Evolutionary conservation across 805 yeast genomes (phyloP), one percentile per base, ranked within the genome.

Genomic region (Candida vartiovaarae): DNA sequence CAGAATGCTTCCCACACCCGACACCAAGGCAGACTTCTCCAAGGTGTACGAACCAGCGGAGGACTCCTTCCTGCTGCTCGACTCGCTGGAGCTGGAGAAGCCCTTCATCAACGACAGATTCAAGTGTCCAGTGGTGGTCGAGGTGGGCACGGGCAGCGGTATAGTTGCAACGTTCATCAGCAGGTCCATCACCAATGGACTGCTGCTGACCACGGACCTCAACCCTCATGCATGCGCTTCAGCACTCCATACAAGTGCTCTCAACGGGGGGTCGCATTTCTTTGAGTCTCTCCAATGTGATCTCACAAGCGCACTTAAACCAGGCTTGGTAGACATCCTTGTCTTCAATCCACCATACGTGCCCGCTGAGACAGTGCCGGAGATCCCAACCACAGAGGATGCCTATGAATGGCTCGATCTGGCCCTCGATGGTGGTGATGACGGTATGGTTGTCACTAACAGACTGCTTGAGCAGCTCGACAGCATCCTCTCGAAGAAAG

Each of bases 321-420:
- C 57, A 0, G 52, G 70, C 2, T 40, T 64, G 4, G 71, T 89
- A 2, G 98, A 93, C 55, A 45, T 91, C 1, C 65, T 93, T 24
- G 70, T 93, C 1, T 93, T 93, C 64, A 93, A 93, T 57, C 99
- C 99, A 0, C 99, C 99, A 0, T 93, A 93, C 59, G 99, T 93
- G 1, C 99, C 99, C 0, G 86, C 91, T 1, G 89, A 80, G 46
- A 57, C 56, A 0, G 84, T 87, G 0, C 97, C 98, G 0, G 56
- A 50, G 0, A 52, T 75, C 2, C 93, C 93, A 0, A 47, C 45
- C 0, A 53, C 51, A 0, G 70, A 68, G 3, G 75, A 71, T 8
- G 80, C 76, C 20, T 70, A 72, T 29, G 67, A 69, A 11, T 89
- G 97, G 96, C 68, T 93, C 1, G 96, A 91, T 59, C 64, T 91